Percentiles rank a stretch among this genome's conserved stretches.
phyloP scores from a whole-genome alignment of 768 basidiomycete species.

The Russula virescens region DNA sequence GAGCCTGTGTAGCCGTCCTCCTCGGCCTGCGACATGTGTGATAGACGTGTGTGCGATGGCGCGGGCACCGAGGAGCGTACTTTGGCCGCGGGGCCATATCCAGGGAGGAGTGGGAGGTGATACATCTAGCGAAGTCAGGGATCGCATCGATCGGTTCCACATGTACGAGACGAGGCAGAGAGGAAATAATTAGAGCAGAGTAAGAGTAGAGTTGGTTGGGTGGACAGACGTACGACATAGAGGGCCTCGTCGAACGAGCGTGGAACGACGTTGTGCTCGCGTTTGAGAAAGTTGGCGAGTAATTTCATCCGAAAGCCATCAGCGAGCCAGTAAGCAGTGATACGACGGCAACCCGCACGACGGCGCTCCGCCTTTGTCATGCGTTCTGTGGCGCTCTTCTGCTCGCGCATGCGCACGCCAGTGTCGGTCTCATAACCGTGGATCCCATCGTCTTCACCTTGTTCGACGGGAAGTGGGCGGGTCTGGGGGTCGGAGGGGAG shows the following conservation, averaged over 20 bases:
- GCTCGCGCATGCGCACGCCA: constrained; percentile 37
- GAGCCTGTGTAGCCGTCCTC: constrained; percentile 85
- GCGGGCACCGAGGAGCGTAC: constrained; percentile 77
- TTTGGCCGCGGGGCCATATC: constrained; percentile 79
- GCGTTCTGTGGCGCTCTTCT: constrained; percentile 80
- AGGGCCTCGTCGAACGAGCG: constrained; percentile 90
- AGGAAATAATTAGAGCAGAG: too few relatives aligned
- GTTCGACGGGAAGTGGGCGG: constrained; percentile 42
- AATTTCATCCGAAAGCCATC: constrained; percentile 83
- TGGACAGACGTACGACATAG: constrained; percentile 81
- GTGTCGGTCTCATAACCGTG: constrained; percentile 63
- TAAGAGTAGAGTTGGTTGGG: not conserved
- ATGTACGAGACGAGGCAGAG: not conserved
- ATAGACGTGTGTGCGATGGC: constrained; percentile 43
- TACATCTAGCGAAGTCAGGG: constrained; percentile 60
- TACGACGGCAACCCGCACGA: constrained; percentile 69
- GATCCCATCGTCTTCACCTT: constrained; percentile 40
- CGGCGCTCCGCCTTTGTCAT: constrained; percentile 86
- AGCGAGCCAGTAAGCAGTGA: constrained; percentile 87
- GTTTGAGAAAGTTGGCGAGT: constrained; percentile 77
- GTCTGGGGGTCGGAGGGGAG: constrained; percentile 90
- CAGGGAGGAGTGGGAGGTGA: constrained; percentile 84
- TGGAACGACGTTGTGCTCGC: constrained; percentile 87
- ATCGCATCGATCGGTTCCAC: not conserved
- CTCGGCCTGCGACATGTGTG: constrained; percentile 78